Evolutionary conservation across 2,329 filamentous ascomycete species (phyloP).

Genomic region (Sclerotinia subarctica): DNA sequence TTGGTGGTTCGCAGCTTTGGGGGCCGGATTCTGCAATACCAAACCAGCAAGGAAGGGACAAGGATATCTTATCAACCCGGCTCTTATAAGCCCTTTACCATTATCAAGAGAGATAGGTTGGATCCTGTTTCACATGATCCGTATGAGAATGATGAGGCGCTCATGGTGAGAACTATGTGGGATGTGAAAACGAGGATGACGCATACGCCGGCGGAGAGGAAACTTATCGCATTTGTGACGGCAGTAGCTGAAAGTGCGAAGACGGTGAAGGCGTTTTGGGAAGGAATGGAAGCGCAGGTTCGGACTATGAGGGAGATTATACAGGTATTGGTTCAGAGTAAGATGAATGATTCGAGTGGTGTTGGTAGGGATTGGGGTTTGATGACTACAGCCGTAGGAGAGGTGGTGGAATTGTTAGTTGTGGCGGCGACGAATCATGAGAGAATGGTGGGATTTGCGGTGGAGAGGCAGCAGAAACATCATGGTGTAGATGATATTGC

Average conservation of each 20-base stretch:
- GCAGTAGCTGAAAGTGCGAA: not conserved
- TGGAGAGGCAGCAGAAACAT: not conserved
- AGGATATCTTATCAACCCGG: not conserved
- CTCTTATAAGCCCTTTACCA: not conserved
- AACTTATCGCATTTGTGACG: not conserved
- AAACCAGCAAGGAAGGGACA: not conserved
- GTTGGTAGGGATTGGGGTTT: not conserved
- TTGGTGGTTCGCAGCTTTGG: conserved; percentile 1
- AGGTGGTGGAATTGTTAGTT: not conserved
- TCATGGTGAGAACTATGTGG: not conserved
- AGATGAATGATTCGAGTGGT: not conserved
- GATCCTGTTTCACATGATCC: not conserved
- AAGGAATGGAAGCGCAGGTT: not conserved
- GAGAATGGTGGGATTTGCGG: not conserved
- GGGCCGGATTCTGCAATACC: conserved; percentile 2
- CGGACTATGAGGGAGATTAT: not conserved
- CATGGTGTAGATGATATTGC: not conserved
- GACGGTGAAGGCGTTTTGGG: not conserved
- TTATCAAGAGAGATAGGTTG: not conserved
- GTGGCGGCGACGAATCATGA: not conserved
- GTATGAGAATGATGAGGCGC: not conserved
- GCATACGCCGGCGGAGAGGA: not conserved
- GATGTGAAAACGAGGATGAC: not conserved
- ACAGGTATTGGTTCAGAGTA: not conserved
- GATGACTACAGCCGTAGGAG: not conserved